Base-by-base conservation (phyloP, 1,284 basidiomycete species). In the Ceratobasidium sp. region DNA sequence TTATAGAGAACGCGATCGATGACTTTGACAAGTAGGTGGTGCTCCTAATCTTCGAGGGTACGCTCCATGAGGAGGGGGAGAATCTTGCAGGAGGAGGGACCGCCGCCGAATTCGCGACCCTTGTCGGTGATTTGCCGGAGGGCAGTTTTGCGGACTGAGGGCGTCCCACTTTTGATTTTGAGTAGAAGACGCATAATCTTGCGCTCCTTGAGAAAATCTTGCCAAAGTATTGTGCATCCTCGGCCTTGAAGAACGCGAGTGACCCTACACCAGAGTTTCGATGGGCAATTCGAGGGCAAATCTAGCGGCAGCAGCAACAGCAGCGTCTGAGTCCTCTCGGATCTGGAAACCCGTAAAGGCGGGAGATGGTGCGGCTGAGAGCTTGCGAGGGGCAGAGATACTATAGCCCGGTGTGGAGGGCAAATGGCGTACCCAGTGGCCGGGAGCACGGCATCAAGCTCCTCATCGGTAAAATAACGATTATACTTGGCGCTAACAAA, bases 151-250 rank as follows among this genome's bases (percentile, higher is more conserved):
- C 98, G 92, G 80, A 99, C 97, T 10, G 97, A 97, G 44, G 98
- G 98, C 1, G 97, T 99, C 65, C 98, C 98, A 84, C 99, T 99
- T 89, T 99, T 99, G 87, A 99, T 99, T 87, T 99, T 99, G 82
- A 99, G 90, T 65, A 99, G 87, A n/a, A 99, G 87, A n/a, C 97
- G 93, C 97, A 99, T 99, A 83, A 99, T 99, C 86, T 99, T 99
- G 83, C 97, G 92, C 87, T 99, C 98, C 87, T 99, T 99, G 89
- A 99, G 68, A 98, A 86, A 79, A 99, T 98, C 86, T 98, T 98
- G 78, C 96, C 93, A 82, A 99, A 99, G 86, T 99, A 99, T 83
- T 97, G 93, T 4, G 97, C 96, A 83, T 99, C 98, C 86, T 99
- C 98, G 0, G 95, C 89, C 86, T 99, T 99, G 90, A 99, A 97